A percentile compares a stretch with the other conserved stretches of the same genome.
Evolutionary conservation across 179 eudicot genomes (phyloP).

Genomic region (Carnegiea gigantea): DNA sequence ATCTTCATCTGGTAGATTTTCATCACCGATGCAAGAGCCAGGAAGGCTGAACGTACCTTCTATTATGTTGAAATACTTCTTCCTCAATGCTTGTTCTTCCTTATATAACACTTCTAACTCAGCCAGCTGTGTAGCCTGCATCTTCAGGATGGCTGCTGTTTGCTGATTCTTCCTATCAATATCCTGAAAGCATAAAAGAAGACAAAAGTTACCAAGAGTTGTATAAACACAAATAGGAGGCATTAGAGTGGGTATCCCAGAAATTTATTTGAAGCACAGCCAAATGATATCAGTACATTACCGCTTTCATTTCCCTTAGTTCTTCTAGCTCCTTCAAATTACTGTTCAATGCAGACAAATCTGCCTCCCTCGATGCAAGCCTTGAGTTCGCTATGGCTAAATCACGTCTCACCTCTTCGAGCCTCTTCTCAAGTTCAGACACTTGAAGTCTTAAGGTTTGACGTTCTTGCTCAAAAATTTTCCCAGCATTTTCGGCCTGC

Average conservation of each 20-base stretch:
- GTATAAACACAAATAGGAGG: background rate
- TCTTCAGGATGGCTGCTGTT: constrained; percentile 87
- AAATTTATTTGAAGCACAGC: background rate
- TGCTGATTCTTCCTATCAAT: constrained; percentile 96
- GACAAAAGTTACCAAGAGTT: background rate
- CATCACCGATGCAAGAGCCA: background rate
- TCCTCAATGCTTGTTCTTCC: constrained; percentile 88
- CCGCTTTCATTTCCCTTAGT: constrained; percentile 96
- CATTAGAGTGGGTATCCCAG: background rate
- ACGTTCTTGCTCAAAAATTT: constrained; percentile 59
- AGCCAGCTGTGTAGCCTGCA: constrained; percentile 90
- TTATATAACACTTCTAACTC: constrained; percentile 82
- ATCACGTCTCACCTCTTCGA: constrained; percentile 50
- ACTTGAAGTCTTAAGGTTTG: constrained; percentile 47
- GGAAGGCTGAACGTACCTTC: constrained; percentile 55
- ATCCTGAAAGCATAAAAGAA: constrained; percentile 49
- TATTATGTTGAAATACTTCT: constrained; percentile 81
- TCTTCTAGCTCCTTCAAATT: constrained; percentile 86
- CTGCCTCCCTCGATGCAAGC: constrained; percentile 55
- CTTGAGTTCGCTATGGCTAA: constrained; percentile 55
- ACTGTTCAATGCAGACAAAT: constrained; percentile 55
- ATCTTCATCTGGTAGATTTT: background rate
- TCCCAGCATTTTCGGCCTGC: constrained; percentile 54
- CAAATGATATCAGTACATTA: constrained; percentile 11
- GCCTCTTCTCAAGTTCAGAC: constrained; percentile 70